Conservation (phyloP, 306 rosid species). For the Vigna nakashimae region DNA sequence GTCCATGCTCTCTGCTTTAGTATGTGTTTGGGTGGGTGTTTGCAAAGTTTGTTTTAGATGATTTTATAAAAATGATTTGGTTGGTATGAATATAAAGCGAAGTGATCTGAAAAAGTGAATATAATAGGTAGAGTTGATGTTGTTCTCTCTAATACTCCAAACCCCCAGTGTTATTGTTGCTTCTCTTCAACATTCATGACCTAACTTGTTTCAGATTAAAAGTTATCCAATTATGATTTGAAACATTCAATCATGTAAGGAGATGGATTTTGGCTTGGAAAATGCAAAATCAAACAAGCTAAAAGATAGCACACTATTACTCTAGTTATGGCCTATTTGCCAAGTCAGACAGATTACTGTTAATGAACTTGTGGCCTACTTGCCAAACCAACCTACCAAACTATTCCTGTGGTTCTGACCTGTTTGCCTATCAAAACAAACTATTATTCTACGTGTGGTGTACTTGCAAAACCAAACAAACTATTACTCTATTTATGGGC, state of each 20-base stretch:
- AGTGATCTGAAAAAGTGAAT: not conserved
- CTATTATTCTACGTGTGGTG: not conserved
- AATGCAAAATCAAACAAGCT: not conserved
- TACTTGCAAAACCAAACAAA: not conserved
- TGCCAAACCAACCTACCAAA: not conserved
- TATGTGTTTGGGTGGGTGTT: not conserved
- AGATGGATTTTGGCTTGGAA: not conserved
- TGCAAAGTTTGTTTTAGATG: not conserved
- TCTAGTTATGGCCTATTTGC: not conserved
- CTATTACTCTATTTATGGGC: not conserved
- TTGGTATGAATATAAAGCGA: not conserved
- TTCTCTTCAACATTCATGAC: not conserved
- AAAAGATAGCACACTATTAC: not conserved
- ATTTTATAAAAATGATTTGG: conserved; percentile 15
- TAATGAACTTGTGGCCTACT: not conserved
- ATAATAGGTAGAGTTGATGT: not conserved
- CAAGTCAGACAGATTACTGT: not conserved
- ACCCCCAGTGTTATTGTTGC: not conserved
- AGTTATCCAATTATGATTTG: not conserved
- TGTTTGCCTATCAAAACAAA: not conserved
- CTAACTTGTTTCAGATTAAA: not conserved
- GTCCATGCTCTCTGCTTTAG: not conserved
- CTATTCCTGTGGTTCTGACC: not conserved
- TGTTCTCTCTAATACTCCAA: not conserved
- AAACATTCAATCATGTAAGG: not conserved